Percentiles rank a stretch among this genome's conserved stretches.
Evolutionary conservation across 768 basidiomycete genomes (phyloP).

Genomic region (Trametes sanguinea): DNA sequence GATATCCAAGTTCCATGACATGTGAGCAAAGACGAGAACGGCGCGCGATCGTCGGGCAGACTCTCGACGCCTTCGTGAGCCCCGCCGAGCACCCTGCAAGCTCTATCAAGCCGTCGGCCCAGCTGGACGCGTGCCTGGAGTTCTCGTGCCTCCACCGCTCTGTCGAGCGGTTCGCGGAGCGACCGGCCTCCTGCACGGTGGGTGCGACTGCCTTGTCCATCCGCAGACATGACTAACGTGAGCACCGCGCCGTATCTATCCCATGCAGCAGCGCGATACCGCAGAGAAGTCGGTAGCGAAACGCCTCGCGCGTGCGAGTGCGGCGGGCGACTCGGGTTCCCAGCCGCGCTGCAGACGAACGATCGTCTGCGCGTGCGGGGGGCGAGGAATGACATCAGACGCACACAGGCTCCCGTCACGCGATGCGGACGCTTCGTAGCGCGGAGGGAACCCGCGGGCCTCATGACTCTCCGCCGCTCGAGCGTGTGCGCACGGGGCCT

Average conservation of each 20-base stretch:
- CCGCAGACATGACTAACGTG: not conserved
- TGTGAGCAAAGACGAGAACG: not conserved
- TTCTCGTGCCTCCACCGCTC: not conserved
- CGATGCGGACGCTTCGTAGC: constrained; percentile 6
- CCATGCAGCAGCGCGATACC: not conserved
- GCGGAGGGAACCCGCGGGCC: constrained; percentile 11
- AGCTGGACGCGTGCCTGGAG: constrained; percentile 10
- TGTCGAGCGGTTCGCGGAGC: not conserved
- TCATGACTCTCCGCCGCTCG: constrained; percentile 11
- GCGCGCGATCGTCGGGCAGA: constrained; percentile 7
- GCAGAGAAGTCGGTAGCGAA: not conserved
- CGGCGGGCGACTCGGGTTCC: not conserved
- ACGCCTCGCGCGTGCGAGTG: not conserved
- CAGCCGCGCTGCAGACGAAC: not conserved
- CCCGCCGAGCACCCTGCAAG: not conserved
- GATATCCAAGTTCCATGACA: not conserved
- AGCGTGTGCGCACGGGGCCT: constrained; percentile 1
- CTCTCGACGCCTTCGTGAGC: not conserved
- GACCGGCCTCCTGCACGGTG: not conserved
- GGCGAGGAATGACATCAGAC: constrained; percentile 9
- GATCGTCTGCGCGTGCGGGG: not conserved
- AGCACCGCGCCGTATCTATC: not conserved
- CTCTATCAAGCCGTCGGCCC: constrained; percentile 2
- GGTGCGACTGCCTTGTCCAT: not conserved
- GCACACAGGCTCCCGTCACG: constrained; percentile 3